Evolutionary conservation across 192 early-diverging fungal genomes (phyloP), one percentile per base, ranked within the genome.

Genomic region (Backusella psychrophila): DNA sequence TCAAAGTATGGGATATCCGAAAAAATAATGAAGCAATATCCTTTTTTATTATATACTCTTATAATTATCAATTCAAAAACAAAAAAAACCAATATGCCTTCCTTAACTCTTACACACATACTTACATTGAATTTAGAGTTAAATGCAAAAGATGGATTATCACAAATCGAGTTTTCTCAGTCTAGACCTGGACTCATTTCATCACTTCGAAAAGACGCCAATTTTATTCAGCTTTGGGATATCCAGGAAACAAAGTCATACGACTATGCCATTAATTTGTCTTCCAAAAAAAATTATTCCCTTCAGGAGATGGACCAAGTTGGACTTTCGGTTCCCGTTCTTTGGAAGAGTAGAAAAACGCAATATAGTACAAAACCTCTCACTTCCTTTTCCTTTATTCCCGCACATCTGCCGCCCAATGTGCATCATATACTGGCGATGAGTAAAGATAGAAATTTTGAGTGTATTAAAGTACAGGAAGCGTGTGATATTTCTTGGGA

Each of bases 1-100:
- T 96, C 31, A 81, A 85, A 53, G 71, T 96, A 35, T 96, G 94
- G 94, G 94, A 96, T 80, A 80, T 81, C 12, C 80, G 94, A 53
- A 93, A 93, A 68, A 66, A 85, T 3, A 74, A 81, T 0, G 91
- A 93, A 49, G 81, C 93, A 17, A 88, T 92, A 67, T 87, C 84
- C 84, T 81, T 83, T 83, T 59, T 23, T 59, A 6, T 59, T 59
- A 59, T 59, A 74, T 71, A 56, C 38, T 36, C 21, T 46, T 17
- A 19, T 46, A 3, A 15, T 46, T 17, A 6, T 46, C 15, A 17
- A 5, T 38, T 44, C 36, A 38, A 19, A 69, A 38, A 2, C 8
- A n/a, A 71, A 23, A 71, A 23, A 71, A 29, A 29, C 4, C n/a
- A 70, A 29, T 1, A 41, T 41, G 3, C 0, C n/a, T 31, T 23